phyloP scores from a whole-genome alignment of 148 eudicot genomes.

The Rhododendron simsii region DNA sequence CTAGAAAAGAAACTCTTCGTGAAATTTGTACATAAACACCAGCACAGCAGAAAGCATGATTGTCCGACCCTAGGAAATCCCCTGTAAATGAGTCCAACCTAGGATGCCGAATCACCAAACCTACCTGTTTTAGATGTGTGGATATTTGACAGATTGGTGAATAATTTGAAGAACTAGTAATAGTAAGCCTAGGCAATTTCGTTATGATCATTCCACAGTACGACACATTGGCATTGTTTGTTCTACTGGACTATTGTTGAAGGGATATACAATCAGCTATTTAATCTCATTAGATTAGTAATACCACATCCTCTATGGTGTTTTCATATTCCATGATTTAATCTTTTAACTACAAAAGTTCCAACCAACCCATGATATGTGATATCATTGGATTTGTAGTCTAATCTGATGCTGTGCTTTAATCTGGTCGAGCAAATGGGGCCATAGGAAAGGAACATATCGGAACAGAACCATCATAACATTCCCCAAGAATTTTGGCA shows the following conservation, averaged over 20 bases:
- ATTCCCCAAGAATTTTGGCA: neutral
- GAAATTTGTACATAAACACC: neutral
- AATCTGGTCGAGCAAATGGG: neutral
- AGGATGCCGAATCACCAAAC: neutral
- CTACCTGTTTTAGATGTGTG: neutral
- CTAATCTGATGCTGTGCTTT: neutral
- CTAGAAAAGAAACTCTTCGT: neutral
- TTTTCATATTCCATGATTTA: neutral
- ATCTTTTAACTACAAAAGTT: neutral
- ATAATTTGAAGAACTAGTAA: neutral
- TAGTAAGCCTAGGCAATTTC: neutral
- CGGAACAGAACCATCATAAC: neutral
- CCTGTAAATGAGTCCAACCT: neutral
- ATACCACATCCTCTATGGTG: neutral
- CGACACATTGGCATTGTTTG: neutral
- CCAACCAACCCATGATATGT: neutral
- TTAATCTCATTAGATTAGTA: neutral
- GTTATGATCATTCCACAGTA: neutral
- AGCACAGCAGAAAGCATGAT: conserved; percentile 1
- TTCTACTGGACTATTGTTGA: neutral
- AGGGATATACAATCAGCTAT: neutral
- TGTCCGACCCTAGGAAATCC: neutral
- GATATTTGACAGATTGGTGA: neutral
- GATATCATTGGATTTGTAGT: neutral
- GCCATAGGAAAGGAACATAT: neutral